These are phyloP conservation scores for Monosporascus sp. DNA, from an alignment of 2,329 filamentous ascomycete species.

Conservation along the genomic window DNA sequence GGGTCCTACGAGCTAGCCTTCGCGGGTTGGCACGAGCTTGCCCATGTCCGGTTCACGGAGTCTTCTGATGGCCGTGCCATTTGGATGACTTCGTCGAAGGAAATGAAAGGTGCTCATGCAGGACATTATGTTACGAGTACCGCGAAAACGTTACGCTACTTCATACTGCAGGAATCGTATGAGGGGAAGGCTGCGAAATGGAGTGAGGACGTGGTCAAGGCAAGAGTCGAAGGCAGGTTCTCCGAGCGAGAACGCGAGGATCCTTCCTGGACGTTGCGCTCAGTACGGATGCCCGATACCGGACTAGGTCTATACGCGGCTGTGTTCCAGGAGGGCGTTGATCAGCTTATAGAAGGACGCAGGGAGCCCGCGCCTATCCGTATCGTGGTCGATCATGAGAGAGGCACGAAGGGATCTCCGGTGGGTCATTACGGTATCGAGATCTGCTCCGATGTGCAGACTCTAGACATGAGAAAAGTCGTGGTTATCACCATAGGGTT, in stretches of 20 bases:
- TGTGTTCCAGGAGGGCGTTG: conserved; percentile 65
- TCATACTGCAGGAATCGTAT: conserved; percentile 69
- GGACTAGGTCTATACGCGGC: conserved; percentile 58
- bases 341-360: conserved; percentile 57
- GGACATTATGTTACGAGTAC: conserved; percentile 44
- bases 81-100: conserved; percentile 62
- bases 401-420: conserved; percentile 60
- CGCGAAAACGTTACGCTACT: conserved; percentile 57
- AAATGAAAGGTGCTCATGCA: conserved; percentile 51
- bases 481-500: conserved; percentile 54
- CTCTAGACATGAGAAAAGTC: conserved; percentile 46
- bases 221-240: conserved; percentile 79
- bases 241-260: conserved; percentile 78
- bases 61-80: conserved; percentile 58
- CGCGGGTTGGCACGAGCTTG: conserved; percentile 64
- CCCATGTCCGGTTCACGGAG: conserved; percentile 68
- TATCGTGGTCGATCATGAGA: conserved; percentile 66
- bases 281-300: conserved; percentile 57
- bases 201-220: conserved; percentile 81
- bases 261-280: conserved; percentile 73
- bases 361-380: conserved; percentile 64
- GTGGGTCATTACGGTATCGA: conserved; percentile 66
- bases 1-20: conserved; percentile 69
- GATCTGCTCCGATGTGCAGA: conserved; percentile 59
- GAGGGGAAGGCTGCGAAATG: conserved; percentile 72